Conservation (phyloP, 2,329 filamentous ascomycete species). For the Pseudopithomyces chartarum region DNA sequence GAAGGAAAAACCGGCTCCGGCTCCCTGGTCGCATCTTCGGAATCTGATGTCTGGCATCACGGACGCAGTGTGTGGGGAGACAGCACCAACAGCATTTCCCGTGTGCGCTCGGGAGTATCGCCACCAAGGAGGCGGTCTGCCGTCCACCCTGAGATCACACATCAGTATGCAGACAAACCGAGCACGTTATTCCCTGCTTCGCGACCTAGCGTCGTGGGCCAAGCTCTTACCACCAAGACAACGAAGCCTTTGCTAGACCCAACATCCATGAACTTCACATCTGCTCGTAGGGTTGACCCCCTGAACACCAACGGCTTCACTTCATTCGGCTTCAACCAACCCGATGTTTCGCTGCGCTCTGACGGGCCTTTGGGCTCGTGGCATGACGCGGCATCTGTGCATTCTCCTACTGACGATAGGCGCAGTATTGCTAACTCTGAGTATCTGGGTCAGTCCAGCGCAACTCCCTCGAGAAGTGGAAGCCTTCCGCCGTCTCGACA, state of each 20-base stretch:
- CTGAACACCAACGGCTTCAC: slow-evolving; percentile 37
- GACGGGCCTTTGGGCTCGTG: slow-evolving; percentile 38
- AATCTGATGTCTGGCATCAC: slow-evolving; percentile 67
- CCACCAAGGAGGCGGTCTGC: slow-evolving; percentile 45
- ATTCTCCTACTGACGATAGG: slow-evolving; percentile 51
- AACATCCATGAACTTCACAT: slow-evolving; percentile 38
- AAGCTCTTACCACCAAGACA: slow-evolving; percentile 28
- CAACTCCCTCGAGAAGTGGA: slow-evolving; percentile 57
- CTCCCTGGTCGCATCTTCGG: slow-evolving; percentile 70
- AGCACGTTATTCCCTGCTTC: slow-evolving; percentile 35
- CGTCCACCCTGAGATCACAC: slow-evolving; percentile 40
- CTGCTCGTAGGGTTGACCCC: slow-evolving; percentile 34
- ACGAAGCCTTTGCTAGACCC: slow-evolving; percentile 40
- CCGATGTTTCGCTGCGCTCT: slow-evolving; percentile 33
- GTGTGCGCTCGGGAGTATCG: slow-evolving; percentile 42
- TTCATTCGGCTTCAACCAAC: slow-evolving; percentile 37
- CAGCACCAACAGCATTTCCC: slow-evolving; percentile 32
- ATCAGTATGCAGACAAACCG: slow-evolving; percentile 35
- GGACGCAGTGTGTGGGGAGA: slow-evolving; percentile 66
- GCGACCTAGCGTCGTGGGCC: slow-evolving; percentile 25
- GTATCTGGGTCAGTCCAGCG: slow-evolving; percentile 52
- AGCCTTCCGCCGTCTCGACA: slow-evolving; percentile 63
- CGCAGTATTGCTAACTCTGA: slow-evolving; percentile 47
- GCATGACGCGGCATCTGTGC: slow-evolving; percentile 40
- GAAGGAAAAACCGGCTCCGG: slow-evolving; percentile 70